phyloP scores from a whole-genome alignment of 202 grass and related monocot genomes.

The Zoysia matrella region DNA sequence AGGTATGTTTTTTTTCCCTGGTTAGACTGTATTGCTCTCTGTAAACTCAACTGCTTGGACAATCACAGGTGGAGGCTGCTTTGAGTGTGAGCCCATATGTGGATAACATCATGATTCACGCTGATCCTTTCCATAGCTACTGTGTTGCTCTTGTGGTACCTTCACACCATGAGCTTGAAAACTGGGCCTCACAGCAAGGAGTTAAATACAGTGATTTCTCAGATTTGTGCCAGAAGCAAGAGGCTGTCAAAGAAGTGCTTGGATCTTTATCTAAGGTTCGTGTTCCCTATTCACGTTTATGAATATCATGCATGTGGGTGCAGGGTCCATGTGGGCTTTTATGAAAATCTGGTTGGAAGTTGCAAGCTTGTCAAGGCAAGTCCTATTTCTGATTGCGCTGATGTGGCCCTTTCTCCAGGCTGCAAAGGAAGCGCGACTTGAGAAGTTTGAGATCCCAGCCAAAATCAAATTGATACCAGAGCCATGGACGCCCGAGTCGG shows the following conservation, averaged over 20 bases:
- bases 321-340: neutral
- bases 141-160: constrained; percentile 89
- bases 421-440: constrained; percentile 70
- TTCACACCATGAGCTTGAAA: constrained; percentile 65
- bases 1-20: constrained; percentile 58
- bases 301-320: neutral
- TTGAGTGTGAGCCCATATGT: constrained; percentile 76
- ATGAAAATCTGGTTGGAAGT: neutral
- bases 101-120: constrained; percentile 91
- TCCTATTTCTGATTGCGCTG: constrained; percentile 5
- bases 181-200: constrained; percentile 70
- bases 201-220: constrained; percentile 56
- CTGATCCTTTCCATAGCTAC: constrained; percentile 82
- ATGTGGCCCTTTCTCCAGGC: constrained; percentile 55
- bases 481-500: constrained; percentile 87
- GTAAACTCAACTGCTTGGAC: constrained; percentile 37
- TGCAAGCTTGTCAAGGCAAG: neutral
- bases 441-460: constrained; percentile 90
- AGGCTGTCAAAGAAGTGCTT: constrained; percentile 83
- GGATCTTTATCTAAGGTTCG: constrained; percentile 73
- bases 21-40: constrained; percentile 35
- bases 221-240: constrained; percentile 81
- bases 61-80: constrained; percentile 79
- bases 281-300: constrained; percentile 29
- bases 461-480: constrained; percentile 82